Conservation (phyloP, 2,329 filamentous ascomycete species). For the Byssothecium circinans region DNA sequence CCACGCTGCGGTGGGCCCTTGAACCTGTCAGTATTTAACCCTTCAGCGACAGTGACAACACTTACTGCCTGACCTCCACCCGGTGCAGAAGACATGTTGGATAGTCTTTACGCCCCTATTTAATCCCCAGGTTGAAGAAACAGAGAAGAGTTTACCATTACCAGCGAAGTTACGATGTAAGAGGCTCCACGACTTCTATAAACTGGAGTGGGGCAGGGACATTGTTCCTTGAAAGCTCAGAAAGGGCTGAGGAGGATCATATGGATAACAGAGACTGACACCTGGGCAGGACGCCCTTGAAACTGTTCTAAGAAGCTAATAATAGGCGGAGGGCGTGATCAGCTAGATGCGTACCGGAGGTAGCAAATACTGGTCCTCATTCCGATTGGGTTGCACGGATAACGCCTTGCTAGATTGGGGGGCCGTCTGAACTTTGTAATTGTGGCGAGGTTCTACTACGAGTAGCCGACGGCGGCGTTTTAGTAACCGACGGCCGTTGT, state of each 20-base stretch:
- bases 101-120: not conserved
- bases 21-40: slow-evolving; percentile 14
- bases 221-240: not conserved
- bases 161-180: slow-evolving; percentile 23
- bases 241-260: slow-evolving; percentile 19
- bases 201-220: slow-evolving; percentile 16
- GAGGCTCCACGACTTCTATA: slow-evolving; percentile 13
- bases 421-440: slow-evolving; percentile 9
- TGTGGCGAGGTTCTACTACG: too few relatives aligned
- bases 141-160: slow-evolving; percentile 9
- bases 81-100: slow-evolving; percentile 16
- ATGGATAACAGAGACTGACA: slow-evolving; percentile 28
- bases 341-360: slow-evolving; percentile 5
- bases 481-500: too few relatives aligned
- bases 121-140: slow-evolving; percentile 1
- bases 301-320: slow-evolving; percentile 5
- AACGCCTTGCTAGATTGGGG: slow-evolving; percentile 17
- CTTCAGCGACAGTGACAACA: too few relatives aligned
- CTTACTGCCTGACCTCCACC: slow-evolving; percentile 15
- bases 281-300: slow-evolving; percentile 17
- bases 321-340: slow-evolving; percentile 13
- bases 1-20: slow-evolving; percentile 14
- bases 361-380: slow-evolving; percentile 10
- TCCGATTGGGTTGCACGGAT: slow-evolving; percentile 10
- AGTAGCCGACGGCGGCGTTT: too few relatives aligned